Evolutionary conservation across 164 flowering plant species (phyloP).

Genomic region (Magnolia kwangsiensis): DNA sequence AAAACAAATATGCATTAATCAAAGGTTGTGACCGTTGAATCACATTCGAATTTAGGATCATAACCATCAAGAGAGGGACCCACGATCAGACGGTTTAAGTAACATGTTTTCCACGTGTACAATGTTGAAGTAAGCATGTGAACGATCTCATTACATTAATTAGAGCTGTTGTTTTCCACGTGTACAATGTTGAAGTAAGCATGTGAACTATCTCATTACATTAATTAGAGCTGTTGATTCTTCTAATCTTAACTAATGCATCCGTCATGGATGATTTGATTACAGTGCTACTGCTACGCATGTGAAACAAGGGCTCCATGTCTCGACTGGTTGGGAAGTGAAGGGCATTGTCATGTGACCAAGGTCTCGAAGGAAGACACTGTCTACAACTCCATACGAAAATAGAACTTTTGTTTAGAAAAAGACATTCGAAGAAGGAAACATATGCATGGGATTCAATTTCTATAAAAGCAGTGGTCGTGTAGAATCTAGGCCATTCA

Average conservation of each 20-base stretch:
- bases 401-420: too few species aligned
- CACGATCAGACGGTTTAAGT: too few species aligned
- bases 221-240: neutral
- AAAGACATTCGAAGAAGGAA: too few species aligned
- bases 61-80: neutral
- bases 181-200: neutral
- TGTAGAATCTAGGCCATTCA: too few species aligned
- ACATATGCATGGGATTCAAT: too few species aligned
- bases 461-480: too few species aligned
- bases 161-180: too few species aligned
- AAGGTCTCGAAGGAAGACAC: neutral
- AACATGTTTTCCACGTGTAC: neutral
- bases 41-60: neutral
- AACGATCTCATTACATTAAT: neutral
- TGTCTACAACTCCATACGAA: neutral
- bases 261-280: neutral
- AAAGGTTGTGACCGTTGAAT: neutral
- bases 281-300: slow-evolving; percentile 5
- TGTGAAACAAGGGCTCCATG: slow-evolving; percentile 1
- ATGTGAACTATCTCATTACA: neutral
- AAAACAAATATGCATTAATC: too few species aligned
- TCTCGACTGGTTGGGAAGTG: neutral
- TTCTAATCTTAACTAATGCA: neutral
- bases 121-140: neutral
- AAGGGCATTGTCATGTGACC: neutral